Percentiles rank a stretch among this genome's conserved stretches.
phyloP scores from a whole-genome alignment of 1,139 yeast species.

The Hanseniaspora sp. region DNA sequence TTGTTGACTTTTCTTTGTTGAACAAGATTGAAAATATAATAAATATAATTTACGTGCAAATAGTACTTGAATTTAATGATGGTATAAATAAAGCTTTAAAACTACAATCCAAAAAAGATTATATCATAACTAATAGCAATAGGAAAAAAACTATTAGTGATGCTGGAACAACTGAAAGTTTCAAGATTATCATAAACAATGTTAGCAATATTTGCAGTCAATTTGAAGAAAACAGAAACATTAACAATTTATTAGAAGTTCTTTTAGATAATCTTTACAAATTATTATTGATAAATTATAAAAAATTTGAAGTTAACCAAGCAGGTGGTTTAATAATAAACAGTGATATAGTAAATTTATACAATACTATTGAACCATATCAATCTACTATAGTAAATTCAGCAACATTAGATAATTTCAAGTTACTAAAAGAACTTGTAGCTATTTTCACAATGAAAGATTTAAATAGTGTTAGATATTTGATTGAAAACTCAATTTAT shows the following conservation, averaged over 20 bases:
- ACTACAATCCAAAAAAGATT: constrained; percentile 9
- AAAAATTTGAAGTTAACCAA: constrained; percentile 11
- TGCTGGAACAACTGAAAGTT: not conserved
- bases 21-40: constrained; percentile 6
- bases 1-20: not conserved
- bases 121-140: not conserved
- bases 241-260: not conserved
- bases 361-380: constrained; percentile 3
- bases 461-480: constrained; percentile 11
- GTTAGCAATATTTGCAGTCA: not conserved
- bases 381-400: not conserved
- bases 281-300: constrained; percentile 5
- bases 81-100: constrained; percentile 1
- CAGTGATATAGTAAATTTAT: constrained; percentile 10
- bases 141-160: not conserved
- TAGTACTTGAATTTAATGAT: constrained; percentile 1
- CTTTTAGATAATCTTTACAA: constrained; percentile 3
- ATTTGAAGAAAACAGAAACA: not conserved
- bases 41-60: constrained; percentile 2
- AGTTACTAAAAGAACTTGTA: constrained; percentile 9
- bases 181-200: not conserved
- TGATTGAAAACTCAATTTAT: constrained; percentile 12
- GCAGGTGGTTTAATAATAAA: constrained; percentile 14
- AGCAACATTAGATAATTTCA: constrained; percentile 1
- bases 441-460: constrained; percentile 13